A percentile compares a stretch with the other conserved stretches of the same genome.
Evolutionary conservation across 257 asterid species (phyloP).

Genomic region (Fraxinus excelsior): DNA sequence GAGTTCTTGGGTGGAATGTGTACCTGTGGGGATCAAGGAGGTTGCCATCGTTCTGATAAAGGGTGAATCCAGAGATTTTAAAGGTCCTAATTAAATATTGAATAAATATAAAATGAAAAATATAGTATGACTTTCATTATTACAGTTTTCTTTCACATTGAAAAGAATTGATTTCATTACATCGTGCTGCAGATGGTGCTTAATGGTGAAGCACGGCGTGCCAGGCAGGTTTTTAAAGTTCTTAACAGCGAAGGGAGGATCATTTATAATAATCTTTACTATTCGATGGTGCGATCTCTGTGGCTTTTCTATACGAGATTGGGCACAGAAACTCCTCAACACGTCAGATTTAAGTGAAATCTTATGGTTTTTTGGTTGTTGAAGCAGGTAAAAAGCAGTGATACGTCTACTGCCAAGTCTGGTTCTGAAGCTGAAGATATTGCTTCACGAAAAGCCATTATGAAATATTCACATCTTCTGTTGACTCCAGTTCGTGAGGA

Average conservation of each 20-base stretch:
- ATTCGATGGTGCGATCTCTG: slow-evolving; percentile 37
- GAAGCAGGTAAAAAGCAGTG: slow-evolving; percentile 81
- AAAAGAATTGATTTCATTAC: slow-evolving; percentile 26
- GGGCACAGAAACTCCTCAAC: slow-evolving; percentile 8
- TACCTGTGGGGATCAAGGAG: slow-evolving; percentile 80
- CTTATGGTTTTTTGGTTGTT: slow-evolving; percentile 21
- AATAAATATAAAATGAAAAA: slow-evolving; percentile 4
- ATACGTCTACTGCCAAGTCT: slow-evolving; percentile 92
- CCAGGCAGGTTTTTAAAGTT: too few relatives aligned
- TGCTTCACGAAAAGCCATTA: slow-evolving; percentile 80
- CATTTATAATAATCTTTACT: too few relatives aligned
- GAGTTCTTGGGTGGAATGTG: slow-evolving; percentile 92
- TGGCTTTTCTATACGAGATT: not conserved
- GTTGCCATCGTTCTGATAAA: slow-evolving; percentile 92
- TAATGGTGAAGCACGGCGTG: slow-evolving; percentile 41
- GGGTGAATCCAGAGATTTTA: slow-evolving; percentile 85
- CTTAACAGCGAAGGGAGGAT: too few relatives aligned
- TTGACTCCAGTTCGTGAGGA: slow-evolving; percentile 99
- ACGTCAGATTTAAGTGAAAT: slow-evolving; percentile 18
- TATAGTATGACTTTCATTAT: not conserved
- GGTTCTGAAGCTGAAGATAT: slow-evolving; percentile 99
- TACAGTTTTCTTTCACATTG: slow-evolving; percentile 11
- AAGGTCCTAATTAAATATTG: slow-evolving; percentile 52
- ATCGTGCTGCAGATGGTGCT: slow-evolving; percentile 64
- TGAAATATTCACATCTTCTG: slow-evolving; percentile 80